These are phyloP conservation scores for Exophiala sideris DNA, from an alignment of 2,329 filamentous ascomycete species.

Conservation along the genomic window DNA sequence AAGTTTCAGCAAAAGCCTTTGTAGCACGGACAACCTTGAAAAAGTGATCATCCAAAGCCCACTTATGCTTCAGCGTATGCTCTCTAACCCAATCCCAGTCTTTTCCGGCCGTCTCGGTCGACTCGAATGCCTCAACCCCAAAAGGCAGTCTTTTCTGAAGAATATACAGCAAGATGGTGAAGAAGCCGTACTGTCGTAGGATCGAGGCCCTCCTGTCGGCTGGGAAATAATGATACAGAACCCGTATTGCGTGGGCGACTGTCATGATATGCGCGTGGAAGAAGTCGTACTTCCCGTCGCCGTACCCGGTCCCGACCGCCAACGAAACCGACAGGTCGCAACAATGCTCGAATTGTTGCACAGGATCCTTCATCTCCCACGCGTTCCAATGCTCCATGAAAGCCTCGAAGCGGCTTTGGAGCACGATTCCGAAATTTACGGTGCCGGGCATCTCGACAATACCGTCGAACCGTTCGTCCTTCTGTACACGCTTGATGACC, in stretches of 20 bases:
- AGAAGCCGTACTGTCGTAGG: conserved; percentile 6
- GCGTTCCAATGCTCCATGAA: conserved; percentile 15
- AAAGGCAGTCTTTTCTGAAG: neutral
- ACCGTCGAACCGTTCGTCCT: conserved; percentile 10
- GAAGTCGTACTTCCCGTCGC: conserved; percentile 8
- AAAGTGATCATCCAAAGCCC: conserved; percentile 36
- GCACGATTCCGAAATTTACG: neutral
- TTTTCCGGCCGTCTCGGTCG: neutral
- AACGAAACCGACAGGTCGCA: conserved; percentile 6
- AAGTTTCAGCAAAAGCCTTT: conserved; percentile 3
- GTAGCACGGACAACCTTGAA: conserved; percentile 50
- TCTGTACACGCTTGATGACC: conserved; percentile 3
- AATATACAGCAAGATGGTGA: conserved; percentile 6
- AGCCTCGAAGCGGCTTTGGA: neutral
- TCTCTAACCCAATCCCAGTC: conserved; percentile 9
- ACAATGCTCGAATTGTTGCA: conserved; percentile 1
- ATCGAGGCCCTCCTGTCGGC: neutral
- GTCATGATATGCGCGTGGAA: conserved; percentile 13
- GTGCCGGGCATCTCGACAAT: conserved; percentile 5
- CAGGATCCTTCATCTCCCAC: neutral
- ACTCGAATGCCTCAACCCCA: neutral
- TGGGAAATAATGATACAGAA: conserved; percentile 1
- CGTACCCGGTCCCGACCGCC: conserved; percentile 1
- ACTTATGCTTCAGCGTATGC: conserved; percentile 5
- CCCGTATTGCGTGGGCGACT: conserved; percentile 5